Evolutionary conservation across 164 flowering plant genomes (phyloP), one percentile per base, ranked within the genome.

Genomic region (Malania oleifera): DNA sequence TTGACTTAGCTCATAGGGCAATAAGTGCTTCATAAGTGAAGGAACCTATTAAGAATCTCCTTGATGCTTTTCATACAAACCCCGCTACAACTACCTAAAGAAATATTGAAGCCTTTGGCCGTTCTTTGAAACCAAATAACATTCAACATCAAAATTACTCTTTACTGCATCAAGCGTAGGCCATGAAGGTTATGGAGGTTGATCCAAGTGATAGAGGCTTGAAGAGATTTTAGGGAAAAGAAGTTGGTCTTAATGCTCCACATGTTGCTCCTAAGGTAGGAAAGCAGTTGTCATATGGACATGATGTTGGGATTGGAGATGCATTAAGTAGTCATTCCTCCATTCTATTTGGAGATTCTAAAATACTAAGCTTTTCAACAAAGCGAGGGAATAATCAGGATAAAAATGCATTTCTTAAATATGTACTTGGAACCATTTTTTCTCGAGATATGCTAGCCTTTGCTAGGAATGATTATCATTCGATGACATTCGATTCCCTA

Each of bases 31-130:
- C 54, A 48, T 65, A 57, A 27, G 71, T 49, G 25, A 67, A 55
- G 51, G 72, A 56, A 51, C 27, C 65, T 52, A 15, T 38, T 53
- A 45, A 61, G 27, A 44, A 28, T 59, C 40, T 34, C 19, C 37
- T 65, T 50, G 73, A 62, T 19, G 53, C 61, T 43, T 60, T 75
- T 67, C 49, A 39, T 43, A 58, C 62, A 23, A 63, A 40, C 57
- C 54, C 69, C 52, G 53, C 73, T 48, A 52, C n/a, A n/a, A n/a
- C 64, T 54, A 56, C 65, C 37, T 60, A 71, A 41, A 73, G 73
- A 64, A 80, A 79, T 52, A 66, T 71, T 58, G 85, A 85, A 75
- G 79, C 81, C 29, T 79, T 78, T 79, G 87, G 89, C 26, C 82
- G 70, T 37, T 73, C 85, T 59, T 52, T 79, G 56, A 74, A 61